Percentiles rank a stretch among this genome's conserved stretches.
These are phyloP conservation scores for Fusarium udum DNA, from an alignment of 2,329 filamentous ascomycete genomes.

Conservation along the genomic window DNA sequence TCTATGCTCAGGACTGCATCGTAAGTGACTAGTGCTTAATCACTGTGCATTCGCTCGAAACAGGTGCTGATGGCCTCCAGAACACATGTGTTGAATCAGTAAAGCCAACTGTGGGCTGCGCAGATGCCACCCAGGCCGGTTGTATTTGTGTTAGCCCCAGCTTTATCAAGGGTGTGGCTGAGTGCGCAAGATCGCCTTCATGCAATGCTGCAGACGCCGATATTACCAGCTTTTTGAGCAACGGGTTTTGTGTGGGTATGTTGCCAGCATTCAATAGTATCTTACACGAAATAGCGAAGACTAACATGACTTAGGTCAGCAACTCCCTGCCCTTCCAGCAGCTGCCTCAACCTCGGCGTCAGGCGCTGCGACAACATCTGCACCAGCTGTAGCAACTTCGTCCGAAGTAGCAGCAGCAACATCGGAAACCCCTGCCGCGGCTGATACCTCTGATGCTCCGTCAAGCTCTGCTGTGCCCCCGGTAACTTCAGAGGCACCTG, in stretches of 20 bases:
- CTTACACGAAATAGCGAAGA: background rate
- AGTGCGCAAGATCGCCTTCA: conserved; percentile 48
- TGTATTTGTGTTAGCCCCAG: conserved; percentile 54
- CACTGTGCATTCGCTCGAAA: background rate
- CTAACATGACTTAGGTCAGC: conserved; percentile 25
- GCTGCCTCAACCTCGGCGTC: conserved; percentile 16
- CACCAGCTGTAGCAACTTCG: conserved; percentile 2
- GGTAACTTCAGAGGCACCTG: conserved; percentile 7
- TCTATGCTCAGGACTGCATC: conserved; percentile 44
- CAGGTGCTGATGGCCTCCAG: conserved; percentile 28
- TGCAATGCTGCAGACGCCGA: conserved; percentile 41
- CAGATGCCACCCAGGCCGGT: conserved; percentile 43
- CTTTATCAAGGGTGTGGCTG: conserved; percentile 51
- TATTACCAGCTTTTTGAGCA: conserved; percentile 29
- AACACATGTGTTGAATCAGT: conserved; percentile 20
- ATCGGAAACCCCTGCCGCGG: conserved; percentile 8
- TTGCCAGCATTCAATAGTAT: background rate
- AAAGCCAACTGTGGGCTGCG: conserved; percentile 34
- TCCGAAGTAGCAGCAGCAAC: conserved; percentile 11
- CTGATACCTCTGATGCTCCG: conserved; percentile 5
- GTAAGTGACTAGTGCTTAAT: conserved; percentile 40
- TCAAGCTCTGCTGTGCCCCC: conserved; percentile 9
- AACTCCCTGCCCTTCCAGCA: conserved; percentile 14
- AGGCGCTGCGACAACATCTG: conserved; percentile 9
- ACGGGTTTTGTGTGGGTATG: conserved; percentile 41